Evolutionary conservation across 2,329 filamentous ascomycete species (phyloP), one percentile per base, ranked within the genome.

Genomic region (Coleophoma cylindrospora): DNA sequence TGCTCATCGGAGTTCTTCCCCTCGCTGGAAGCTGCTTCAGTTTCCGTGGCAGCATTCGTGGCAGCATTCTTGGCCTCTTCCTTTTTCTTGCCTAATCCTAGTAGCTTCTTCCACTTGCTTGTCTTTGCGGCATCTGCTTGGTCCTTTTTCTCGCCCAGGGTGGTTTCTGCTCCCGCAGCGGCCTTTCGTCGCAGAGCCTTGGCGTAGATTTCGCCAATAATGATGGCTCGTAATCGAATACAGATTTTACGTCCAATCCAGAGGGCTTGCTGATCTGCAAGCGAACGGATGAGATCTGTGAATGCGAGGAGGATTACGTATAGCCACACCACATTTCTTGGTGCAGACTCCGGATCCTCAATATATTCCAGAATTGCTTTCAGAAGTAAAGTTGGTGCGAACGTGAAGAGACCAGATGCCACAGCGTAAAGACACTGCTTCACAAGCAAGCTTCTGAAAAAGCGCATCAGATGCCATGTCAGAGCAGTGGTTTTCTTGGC

Each of bases 131-230:
- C 53, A 76, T 70, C 40, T 74, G 67, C 49, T 70, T 71, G 59
- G 75, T 69, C 53, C 64, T 66, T 57, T 47, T 75, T 68, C 9
- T 74, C 74, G 33, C 89, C 87, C 14, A 94, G 74, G 0, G 86
- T 76, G 48, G 86, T 84, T 58, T 97, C 91, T 36, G 77, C 78
- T 15, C 84, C 81, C 9, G 91, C 84, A 19, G 90, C 86, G 15
- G 91, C 92, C 69, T 95, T 95, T 60, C 94, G 85, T 56, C 95
- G 84, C 15, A 99, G 77, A 1, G 94, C 90, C 71, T 99, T 99
- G 50, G 91, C 89, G 66, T 99, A 99, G 43, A 99, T 94, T 64
- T 99, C 94, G 49, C 94, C 94, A 57, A 99, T 90, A 54, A 99
- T 91, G 64, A 99, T 94, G 46, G 94, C 91, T 55, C 92, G 87